A percentile compares a stretch with the other conserved stretches of the same genome.
phyloP scores from a whole-genome alignment of 768 basidiomycete genomes.

The Sarcomyxa edulis region DNA sequence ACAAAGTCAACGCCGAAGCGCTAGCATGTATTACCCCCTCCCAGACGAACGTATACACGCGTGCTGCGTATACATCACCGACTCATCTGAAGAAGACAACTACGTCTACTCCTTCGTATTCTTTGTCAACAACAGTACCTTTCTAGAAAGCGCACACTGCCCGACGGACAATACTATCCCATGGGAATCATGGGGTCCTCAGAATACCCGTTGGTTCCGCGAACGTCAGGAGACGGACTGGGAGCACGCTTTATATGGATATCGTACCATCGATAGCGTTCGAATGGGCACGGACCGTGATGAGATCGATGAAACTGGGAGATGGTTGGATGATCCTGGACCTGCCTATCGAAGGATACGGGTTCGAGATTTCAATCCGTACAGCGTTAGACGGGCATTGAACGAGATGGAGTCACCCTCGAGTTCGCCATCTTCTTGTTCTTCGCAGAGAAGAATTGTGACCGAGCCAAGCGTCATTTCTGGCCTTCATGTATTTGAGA shows the following conservation, averaged over 20 bases:
- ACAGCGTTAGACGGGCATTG: conserved; percentile 17
- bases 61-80: too few species aligned
- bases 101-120: conserved; percentile 44
- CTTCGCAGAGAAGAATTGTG: conserved; percentile 21
- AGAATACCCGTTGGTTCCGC: conserved; percentile 49
- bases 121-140: conserved; percentile 39
- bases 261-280: conserved; percentile 44
- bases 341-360: conserved; percentile 19
- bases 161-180: conserved; percentile 21
- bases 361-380: conserved; percentile 34
- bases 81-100: conserved; percentile 30
- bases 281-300: too few species aligned
- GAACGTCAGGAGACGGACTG: conserved; percentile 46
- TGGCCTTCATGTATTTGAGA: conserved; percentile 38
- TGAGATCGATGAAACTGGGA: too few species aligned
- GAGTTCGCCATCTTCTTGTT: too few species aligned
- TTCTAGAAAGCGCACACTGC: conserved; percentile 23
- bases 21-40: conserved; percentile 40
- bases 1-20: too few species aligned
- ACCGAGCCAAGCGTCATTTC: conserved; percentile 32
- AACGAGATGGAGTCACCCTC: too few species aligned
- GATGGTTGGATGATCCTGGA: conserved; percentile 3
- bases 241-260: conserved; percentile 52
- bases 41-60: conserved; percentile 47
- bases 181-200: conserved; percentile 49